These are phyloP conservation scores for Beta corolliflora DNA, from an alignment of 179 eudicot species.

Conservation along the genomic window DNA sequence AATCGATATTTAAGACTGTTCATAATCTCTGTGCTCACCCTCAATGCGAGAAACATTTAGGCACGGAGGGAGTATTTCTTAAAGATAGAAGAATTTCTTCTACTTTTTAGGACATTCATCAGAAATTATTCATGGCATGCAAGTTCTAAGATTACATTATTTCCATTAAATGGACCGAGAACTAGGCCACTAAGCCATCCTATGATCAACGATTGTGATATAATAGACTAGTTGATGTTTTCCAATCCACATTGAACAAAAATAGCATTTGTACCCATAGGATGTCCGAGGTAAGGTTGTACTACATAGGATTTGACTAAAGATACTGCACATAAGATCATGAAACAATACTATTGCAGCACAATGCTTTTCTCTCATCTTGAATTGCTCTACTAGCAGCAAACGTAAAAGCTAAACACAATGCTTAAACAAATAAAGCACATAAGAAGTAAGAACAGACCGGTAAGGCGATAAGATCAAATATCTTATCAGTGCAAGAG, in stretches of 20 bases:
- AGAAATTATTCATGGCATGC: background rate
- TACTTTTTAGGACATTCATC: background rate
- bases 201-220: background rate
- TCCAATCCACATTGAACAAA: background rate
- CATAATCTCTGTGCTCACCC: no score
- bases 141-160: background rate
- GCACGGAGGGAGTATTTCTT: background rate
- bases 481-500: slow-evolving; percentile 61
- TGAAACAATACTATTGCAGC: background rate
- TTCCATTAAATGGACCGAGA: background rate
- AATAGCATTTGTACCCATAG: background rate
- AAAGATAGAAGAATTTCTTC: background rate
- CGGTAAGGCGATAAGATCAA: slow-evolving; percentile 88
- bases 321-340: background rate
- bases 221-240: background rate
- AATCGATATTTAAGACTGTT: no score
- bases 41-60: no score
- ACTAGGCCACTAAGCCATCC: background rate
- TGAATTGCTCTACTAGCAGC: background rate
- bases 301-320: background rate
- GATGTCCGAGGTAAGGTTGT: background rate
- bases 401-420: background rate
- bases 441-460: slow-evolving; percentile 50
- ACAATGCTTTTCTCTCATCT: background rate
- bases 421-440: background rate